Percentiles rank a stretch among this genome's conserved stretches.
phyloP scores from a whole-genome alignment of 768 basidiomycete genomes.

The Lactifluus volemus region DNA sequence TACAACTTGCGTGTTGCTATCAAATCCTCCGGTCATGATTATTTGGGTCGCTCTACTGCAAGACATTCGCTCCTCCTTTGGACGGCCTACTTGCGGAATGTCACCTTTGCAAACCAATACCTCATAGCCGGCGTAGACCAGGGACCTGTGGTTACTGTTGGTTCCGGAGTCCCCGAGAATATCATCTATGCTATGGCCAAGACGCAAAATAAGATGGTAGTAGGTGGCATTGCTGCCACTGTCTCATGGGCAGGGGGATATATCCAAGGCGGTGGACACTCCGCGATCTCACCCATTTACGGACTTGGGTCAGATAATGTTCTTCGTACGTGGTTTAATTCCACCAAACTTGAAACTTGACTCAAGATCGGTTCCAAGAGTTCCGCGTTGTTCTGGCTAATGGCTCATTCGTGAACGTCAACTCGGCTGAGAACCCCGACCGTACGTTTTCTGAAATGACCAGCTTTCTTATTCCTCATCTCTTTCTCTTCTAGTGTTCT shows the following conservation, averaged over 20 bases:
- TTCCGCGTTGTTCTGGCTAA: slow-evolving; percentile 7
- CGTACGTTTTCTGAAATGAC: neutral
- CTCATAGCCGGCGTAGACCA: slow-evolving; percentile 3
- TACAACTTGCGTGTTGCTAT: neutral
- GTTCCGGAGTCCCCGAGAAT: neutral
- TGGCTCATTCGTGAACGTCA: neutral
- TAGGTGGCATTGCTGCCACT: slow-evolving; percentile 15
- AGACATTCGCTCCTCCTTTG: slow-evolving; percentile 34
- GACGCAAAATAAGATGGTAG: neutral
- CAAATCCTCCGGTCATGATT: neutral
- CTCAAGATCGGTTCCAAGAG: neutral
- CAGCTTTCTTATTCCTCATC: neutral
- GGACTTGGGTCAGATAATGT: slow-evolving; percentile 23
- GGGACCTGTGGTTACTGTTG: slow-evolving; percentile 21
- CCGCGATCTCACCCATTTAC: slow-evolving; percentile 19
- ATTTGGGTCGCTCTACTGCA: slow-evolving; percentile 25
- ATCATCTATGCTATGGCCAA: neutral
- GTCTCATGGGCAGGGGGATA: slow-evolving; percentile 22
- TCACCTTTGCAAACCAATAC: slow-evolving; percentile 1
- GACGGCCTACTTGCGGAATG: slow-evolving; percentile 32
- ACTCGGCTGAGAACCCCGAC: slow-evolving; percentile 2
- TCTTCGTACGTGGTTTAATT: slow-evolving; percentile 13
- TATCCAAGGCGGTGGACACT: slow-evolving; percentile 23
- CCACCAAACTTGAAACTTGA: no score
- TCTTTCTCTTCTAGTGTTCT: slow-evolving; percentile 17